Conservation (phyloP, 2,329 filamentous ascomycete species). For the Penicillium sp. region DNA sequence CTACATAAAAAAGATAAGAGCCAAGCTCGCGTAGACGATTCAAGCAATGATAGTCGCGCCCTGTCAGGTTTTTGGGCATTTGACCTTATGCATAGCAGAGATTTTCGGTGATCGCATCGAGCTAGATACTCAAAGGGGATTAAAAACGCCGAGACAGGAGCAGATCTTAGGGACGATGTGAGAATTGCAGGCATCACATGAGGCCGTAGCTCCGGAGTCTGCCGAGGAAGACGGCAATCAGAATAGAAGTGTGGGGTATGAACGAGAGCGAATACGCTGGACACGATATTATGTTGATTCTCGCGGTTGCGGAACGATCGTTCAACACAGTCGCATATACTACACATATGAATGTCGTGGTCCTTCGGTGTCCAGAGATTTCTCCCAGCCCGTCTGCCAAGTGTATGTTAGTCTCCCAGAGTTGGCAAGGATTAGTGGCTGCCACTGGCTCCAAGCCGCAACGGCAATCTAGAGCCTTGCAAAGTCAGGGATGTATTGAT, state of each 20-base stretch:
- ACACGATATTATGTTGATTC: neutral
- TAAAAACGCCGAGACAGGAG: neutral
- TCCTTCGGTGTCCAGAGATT: no score
- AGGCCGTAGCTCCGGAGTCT: constrained; percentile 1
- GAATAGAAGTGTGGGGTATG: neutral
- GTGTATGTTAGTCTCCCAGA: no score
- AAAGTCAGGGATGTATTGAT: neutral
- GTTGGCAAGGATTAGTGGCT: no score
- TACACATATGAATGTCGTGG: no score
- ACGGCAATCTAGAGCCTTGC: neutral
- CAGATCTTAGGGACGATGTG: neutral
- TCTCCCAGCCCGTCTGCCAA: no score
- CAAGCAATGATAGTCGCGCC: constrained; percentile 21
- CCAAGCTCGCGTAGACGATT: constrained; percentile 23
- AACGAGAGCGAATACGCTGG: constrained; percentile 13
- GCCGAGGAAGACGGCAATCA: constrained; percentile 8
- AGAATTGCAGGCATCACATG: constrained; percentile 8
- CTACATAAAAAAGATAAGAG: neutral
- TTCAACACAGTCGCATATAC: no score
- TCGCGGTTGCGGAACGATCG: no score
- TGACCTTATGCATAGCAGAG: neutral
- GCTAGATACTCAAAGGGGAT: neutral
- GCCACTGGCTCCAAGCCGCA: neutral
- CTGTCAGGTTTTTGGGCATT: constrained; percentile 6
- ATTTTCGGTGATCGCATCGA: neutral